Evolutionary conservation across 2,329 filamentous ascomycete genomes (phyloP).

Genomic region (Ramularia collo-cygni): DNA sequence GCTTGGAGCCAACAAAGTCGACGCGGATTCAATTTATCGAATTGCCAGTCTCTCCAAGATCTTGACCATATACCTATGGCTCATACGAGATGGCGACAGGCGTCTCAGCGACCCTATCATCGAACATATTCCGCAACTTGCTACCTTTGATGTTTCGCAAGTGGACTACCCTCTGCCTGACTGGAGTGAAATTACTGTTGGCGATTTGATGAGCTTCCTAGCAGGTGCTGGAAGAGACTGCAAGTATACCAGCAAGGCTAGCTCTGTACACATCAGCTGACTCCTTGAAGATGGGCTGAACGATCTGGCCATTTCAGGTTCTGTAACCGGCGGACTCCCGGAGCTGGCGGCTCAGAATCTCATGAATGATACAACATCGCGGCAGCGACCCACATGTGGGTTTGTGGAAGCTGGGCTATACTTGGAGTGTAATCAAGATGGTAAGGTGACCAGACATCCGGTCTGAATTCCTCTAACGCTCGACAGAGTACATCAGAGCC

Average conservation of each 20-base stretch:
- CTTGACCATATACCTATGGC: constrained; percentile 16
- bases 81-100: constrained; percentile 14
- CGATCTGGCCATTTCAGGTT: constrained; percentile 9
- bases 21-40: constrained; percentile 16
- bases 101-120: constrained; percentile 32
- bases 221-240: constrained; percentile 33
- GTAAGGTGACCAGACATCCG: not conserved
- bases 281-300: constrained; percentile 9
- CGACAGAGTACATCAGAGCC: constrained; percentile 6
- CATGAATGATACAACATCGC: constrained; percentile 26
- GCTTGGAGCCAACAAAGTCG: constrained; percentile 9
- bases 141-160: constrained; percentile 21
- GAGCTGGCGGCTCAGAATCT: constrained; percentile 23
- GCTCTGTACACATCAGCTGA: not conserved
- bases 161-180: constrained; percentile 31
- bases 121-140: constrained; percentile 39
- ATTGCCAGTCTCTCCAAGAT: constrained; percentile 17
- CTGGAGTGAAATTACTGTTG: constrained; percentile 45
- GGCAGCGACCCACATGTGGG: constrained; percentile 12
- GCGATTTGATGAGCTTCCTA: constrained; percentile 41
- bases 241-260: not conserved
- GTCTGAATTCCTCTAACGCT: not conserved
- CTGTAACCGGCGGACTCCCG: constrained; percentile 8
- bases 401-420: constrained; percentile 12
- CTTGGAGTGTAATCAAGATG: constrained; percentile 5